Evolutionary conservation across 495 filamentous ascomycete species (phyloP).

Genomic region (Hyaloscypha hepaticicola): DNA sequence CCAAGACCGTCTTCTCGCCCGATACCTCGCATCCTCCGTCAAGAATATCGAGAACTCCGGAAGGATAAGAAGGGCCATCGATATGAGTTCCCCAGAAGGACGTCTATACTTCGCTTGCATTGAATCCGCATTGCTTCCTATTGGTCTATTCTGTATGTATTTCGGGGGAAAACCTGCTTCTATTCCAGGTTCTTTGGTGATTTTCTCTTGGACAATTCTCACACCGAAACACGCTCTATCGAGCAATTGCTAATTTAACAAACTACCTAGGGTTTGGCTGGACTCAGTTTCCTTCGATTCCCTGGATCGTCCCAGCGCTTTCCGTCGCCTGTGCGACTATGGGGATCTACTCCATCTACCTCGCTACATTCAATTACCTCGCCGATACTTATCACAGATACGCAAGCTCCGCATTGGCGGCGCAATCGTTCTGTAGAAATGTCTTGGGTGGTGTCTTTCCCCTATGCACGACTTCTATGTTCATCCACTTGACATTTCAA

Average conservation of each 20-base stretch:
- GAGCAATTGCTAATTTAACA: too few relatives aligned
- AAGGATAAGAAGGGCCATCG: constrained; percentile 37
- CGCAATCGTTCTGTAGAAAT: constrained; percentile 83
- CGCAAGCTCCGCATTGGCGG: constrained; percentile 83
- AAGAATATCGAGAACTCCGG: constrained; percentile 11
- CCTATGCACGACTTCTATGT: constrained; percentile 70
- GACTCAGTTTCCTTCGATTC: constrained; percentile 64
- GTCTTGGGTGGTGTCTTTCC: constrained; percentile 83
- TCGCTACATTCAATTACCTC: constrained; percentile 91
- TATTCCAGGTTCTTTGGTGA: too few relatives aligned
- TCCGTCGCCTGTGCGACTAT: constrained; percentile 74
- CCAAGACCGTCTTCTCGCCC: constrained; percentile 51
- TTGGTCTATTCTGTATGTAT: constrained; percentile 63
- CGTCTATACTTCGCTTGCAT: constrained; percentile 83
- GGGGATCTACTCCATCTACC: constrained; percentile 85
- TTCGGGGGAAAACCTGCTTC: too few relatives aligned
- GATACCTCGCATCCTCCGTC: constrained; percentile 31
- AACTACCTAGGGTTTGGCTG: too few relatives aligned
- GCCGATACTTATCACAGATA: constrained; percentile 88
- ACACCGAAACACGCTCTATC: too few relatives aligned
- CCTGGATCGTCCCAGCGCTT: constrained; percentile 76
- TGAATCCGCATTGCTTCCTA: constrained; percentile 62
- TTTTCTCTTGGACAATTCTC: too few relatives aligned
- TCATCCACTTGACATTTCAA: constrained; percentile 65
- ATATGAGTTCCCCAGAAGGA: constrained; percentile 62